Conservation (phyloP, 345 rosid genomes). For the Rhizophora apiculata region DNA sequence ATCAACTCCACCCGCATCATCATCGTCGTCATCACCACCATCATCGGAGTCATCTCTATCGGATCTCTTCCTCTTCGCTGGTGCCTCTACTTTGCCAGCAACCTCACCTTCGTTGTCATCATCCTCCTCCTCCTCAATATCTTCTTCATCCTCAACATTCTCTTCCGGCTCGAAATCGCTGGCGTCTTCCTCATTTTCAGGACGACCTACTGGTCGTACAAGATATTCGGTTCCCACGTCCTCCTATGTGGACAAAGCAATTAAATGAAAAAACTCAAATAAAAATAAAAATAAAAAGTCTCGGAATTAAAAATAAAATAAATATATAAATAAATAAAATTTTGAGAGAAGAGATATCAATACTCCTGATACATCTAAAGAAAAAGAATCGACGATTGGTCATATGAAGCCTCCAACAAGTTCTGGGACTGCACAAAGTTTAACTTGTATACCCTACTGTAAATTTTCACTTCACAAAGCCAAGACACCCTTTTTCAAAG, state of each 20-base stretch:
- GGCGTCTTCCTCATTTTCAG: slow-evolving; percentile 92
- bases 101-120: slow-evolving; percentile 10
- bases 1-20: slow-evolving; percentile 56
- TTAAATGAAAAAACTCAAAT: not conserved
- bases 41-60: slow-evolving; percentile 47
- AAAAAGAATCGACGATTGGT: no score
- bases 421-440: no score
- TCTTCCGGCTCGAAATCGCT: slow-evolving; percentile 69
- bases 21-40: slow-evolving; percentile 43
- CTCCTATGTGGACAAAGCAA: slow-evolving; percentile 33
- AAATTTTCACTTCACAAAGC: no score
- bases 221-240: slow-evolving; percentile 83
- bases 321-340: not conserved
- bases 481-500: no score
- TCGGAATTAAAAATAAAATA: not conserved
- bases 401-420: no score
- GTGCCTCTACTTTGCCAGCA: slow-evolving; percentile 58
- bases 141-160: slow-evolving; percentile 34
- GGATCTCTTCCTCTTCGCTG: slow-evolving; percentile 68
- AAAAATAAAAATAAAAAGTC: not conserved
- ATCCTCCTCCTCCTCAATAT: slow-evolving; percentile 38
- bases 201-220: slow-evolving; percentile 66
- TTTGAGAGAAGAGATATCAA: not conserved
- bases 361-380: no score
- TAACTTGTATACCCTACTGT: no score